Conservation (phyloP, 2,329 filamentous ascomycete genomes). For the Aspergillus japonicus region DNA sequence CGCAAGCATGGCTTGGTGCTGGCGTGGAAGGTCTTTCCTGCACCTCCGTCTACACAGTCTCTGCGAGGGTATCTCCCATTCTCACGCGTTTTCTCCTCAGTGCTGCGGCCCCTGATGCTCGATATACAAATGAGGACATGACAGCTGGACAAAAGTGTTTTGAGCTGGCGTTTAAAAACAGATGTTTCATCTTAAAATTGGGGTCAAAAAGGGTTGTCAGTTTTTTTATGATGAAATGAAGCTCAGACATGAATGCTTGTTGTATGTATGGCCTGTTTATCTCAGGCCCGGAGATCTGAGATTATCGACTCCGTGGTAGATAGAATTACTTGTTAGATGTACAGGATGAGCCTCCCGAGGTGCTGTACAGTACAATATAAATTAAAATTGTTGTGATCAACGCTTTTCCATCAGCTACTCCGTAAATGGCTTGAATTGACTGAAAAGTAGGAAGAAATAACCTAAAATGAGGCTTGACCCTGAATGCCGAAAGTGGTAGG, state of each 20-base stretch:
- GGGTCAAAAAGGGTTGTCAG: conserved; percentile 1
- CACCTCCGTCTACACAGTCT: conserved; percentile 11
- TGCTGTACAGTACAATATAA: background rate
- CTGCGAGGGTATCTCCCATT: conserved; percentile 1
- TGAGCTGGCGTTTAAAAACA: conserved; percentile 2
- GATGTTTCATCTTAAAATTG: background rate
- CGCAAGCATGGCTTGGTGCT: conserved; percentile 2
- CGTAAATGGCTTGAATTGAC: background rate
- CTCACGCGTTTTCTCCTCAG: background rate
- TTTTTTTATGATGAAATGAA: conserved; percentile 9
- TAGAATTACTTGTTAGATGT: background rate
- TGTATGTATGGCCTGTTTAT: background rate
- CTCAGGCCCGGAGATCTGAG: background rate
- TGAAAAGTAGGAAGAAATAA: background rate
- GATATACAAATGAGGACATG: conserved; percentile 4
- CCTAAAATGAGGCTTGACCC: conserved; percentile 4
- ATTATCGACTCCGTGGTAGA: background rate
- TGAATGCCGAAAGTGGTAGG: conserved; percentile 21
- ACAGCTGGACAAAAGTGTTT: conserved; percentile 2
- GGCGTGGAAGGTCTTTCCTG: background rate
- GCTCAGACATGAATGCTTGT: conserved; percentile 4
- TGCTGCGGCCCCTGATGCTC: conserved; percentile 7
- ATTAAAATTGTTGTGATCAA: background rate
- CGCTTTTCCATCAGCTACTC: background rate
- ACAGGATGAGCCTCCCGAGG: background rate